Percentiles rank a stretch among this genome's conserved stretches.
Conservation (phyloP, 2,329 filamentous ascomycete species). For the Rutstroemia sydowiana region DNA sequence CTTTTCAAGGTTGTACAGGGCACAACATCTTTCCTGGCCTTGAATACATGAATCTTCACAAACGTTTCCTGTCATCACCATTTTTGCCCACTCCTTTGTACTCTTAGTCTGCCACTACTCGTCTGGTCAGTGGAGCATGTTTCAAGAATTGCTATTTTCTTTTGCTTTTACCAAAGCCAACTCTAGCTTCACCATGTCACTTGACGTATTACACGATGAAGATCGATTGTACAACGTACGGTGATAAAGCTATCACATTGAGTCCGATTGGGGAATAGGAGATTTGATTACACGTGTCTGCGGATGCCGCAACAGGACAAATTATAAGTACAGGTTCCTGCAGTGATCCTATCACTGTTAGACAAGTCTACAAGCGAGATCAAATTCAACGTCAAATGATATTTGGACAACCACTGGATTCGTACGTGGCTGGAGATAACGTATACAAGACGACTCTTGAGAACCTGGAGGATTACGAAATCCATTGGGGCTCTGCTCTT, state of each 20-base stretch:
- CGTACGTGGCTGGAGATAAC: constrained; percentile 1
- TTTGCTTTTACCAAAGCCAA: background rate
- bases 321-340: background rate
- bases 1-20: background rate
- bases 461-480: background rate
- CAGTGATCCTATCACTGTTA: constrained; percentile 9
- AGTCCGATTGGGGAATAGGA: constrained; percentile 1
- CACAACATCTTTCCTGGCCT: too few species aligned
- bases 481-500: too few species aligned
- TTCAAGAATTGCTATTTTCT: background rate
- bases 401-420: background rate
- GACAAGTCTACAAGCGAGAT: constrained; percentile 6
- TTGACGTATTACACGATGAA: background rate
- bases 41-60: background rate
- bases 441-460: background rate
- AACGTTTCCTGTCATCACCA: background rate
- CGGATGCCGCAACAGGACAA: constrained; percentile 1
- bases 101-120: background rate
- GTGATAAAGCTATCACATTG: constrained; percentile 2
- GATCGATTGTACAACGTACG: constrained; percentile 1
- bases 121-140: background rate
- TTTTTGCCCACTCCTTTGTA: background rate
- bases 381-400: constrained; percentile 1
- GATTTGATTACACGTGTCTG: constrained; percentile 7
- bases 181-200: background rate